Base-by-base conservation (phyloP, 345 rosid genomes). In the Lepidium africanum region DNA sequence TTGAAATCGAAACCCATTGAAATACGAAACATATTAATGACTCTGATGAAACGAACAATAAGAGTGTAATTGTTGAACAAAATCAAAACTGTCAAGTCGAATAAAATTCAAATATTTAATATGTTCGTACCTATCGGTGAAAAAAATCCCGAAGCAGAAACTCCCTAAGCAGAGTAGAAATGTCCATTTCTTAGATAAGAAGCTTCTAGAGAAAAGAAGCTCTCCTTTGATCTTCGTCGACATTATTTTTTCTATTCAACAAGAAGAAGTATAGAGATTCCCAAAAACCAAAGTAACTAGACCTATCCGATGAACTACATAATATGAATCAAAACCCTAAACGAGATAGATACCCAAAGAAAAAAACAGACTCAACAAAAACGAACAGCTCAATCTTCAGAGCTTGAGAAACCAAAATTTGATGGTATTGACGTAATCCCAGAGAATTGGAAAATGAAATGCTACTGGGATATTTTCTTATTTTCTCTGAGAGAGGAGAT, bases 121-220 rank as follows among this genome's bases (percentile, higher is more conserved):
- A 13, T 12, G 32, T 38, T 43, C 63, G 58, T 71, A 76, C 80
- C 80, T 76, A 71, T 76, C 84, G 16, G 96, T 87, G 84, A 90
- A 86, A 81, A 93, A 76, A 70, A 90, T 80, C 10, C 97, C 98
- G 43, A 85, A 85, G 76, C 86, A 90, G 86, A 93, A 93, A 69
- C 92, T 79, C 10, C 81, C 85, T 48, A 88, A 63, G 59, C 98
- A 90, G 70, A 93, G 84, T 59, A 88, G 53, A 63, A 87, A 70
- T 9, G 89, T 80, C 96, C 94, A 88, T 79, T 76, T 93, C 58
- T 76, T 86, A 3, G 98, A 81, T 16, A 90, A 59, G 35, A 62
- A 74, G 77, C 65, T 84, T 73, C 73, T 84, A 33, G 76, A 65
- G 70, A 74, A 8, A 40, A 52, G 41, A 65, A 59, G 78, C 65